These are phyloP conservation scores for Neonectria faginata DNA, from an alignment of 2,329 filamentous ascomycete species.

Conservation along the genomic window DNA sequence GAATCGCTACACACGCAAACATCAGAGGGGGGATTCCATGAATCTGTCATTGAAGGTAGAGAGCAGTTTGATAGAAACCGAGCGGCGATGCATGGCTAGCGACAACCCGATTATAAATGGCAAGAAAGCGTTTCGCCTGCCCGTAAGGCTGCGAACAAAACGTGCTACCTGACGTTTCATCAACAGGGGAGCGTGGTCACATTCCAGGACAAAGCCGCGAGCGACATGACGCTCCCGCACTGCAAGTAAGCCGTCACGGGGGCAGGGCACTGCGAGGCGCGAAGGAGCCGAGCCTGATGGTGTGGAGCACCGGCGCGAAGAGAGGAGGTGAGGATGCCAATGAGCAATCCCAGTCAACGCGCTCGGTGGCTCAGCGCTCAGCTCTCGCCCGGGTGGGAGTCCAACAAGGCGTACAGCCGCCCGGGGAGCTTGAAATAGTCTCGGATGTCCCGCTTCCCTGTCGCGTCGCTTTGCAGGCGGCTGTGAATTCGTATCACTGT, in stretches of 20 bases:
- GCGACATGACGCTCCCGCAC: constrained; percentile 2
- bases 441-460: constrained; percentile 5
- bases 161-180: constrained; percentile 27
- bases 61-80: background rate
- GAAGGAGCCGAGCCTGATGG: constrained; percentile 33
- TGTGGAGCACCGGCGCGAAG: constrained; percentile 22
- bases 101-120: constrained; percentile 24
- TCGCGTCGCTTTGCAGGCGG: background rate
- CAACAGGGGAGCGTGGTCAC: constrained; percentile 9
- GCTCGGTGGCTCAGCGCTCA: constrained; percentile 36
- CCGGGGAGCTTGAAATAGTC: constrained; percentile 14
- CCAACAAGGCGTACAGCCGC: constrained; percentile 23
- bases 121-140: background rate
- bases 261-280: constrained; percentile 21
- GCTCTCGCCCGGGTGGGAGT: constrained; percentile 32
- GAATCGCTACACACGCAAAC: constrained; percentile 31
- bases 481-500: constrained; percentile 1
- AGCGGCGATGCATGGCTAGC: constrained; percentile 5
- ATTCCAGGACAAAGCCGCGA: constrained; percentile 5
- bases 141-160: constrained; percentile 10
- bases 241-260: constrained; percentile 31
- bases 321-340: constrained; percentile 18
- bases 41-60: constrained; percentile 31
- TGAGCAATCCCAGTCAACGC: constrained; percentile 13
- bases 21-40: constrained; percentile 15